A percentile compares a stretch with the other conserved stretches of the same genome.
phyloP scores from a whole-genome alignment of 345 rosid genomes.

The Salix viminalis region DNA sequence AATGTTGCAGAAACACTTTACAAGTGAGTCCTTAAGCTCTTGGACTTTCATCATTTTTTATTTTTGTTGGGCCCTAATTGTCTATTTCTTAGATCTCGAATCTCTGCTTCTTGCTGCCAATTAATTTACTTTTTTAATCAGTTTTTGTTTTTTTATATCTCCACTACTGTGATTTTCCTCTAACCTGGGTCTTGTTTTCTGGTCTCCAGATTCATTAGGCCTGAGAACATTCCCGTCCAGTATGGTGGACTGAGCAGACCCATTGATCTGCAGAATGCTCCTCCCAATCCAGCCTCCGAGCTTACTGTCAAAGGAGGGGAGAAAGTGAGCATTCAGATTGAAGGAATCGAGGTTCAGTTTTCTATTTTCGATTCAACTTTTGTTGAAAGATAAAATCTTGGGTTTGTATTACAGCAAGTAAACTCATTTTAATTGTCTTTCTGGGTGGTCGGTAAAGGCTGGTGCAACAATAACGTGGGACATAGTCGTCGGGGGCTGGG shows the following conservation, averaged over 20 bases:
- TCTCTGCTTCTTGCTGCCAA: neutral
- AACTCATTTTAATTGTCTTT: too few species aligned
- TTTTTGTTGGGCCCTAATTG: neutral
- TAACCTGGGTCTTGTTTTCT: neutral
- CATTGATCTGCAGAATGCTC: slow-evolving; percentile 56
- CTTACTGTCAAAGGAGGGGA: slow-evolving; percentile 90
- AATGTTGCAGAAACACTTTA: slow-evolving; percentile 86
- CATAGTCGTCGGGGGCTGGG: slow-evolving; percentile 97
- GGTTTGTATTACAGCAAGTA: too few species aligned
- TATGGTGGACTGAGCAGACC: slow-evolving; percentile 84
- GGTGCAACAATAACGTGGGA: slow-evolving; percentile 95
- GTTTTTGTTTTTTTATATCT: neutral
- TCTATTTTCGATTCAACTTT: neutral
- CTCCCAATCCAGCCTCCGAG: slow-evolving; percentile 83
- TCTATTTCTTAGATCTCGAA: neutral
- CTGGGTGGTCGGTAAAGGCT: slow-evolving; percentile 30
- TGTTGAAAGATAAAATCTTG: neutral
- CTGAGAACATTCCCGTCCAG: slow-evolving; percentile 87
- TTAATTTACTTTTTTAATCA: neutral
- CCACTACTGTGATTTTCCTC: too few species aligned
- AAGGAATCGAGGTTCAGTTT: slow-evolving; percentile 78
- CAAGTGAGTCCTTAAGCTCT: slow-evolving; percentile 44
- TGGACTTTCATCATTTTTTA: too few species aligned
- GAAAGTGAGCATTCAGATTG: slow-evolving; percentile 94
- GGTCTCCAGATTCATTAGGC: slow-evolving; percentile 63